phyloP scores from a whole-genome alignment of 2,329 filamentous ascomycete species.

The Alternaria gaisen region DNA sequence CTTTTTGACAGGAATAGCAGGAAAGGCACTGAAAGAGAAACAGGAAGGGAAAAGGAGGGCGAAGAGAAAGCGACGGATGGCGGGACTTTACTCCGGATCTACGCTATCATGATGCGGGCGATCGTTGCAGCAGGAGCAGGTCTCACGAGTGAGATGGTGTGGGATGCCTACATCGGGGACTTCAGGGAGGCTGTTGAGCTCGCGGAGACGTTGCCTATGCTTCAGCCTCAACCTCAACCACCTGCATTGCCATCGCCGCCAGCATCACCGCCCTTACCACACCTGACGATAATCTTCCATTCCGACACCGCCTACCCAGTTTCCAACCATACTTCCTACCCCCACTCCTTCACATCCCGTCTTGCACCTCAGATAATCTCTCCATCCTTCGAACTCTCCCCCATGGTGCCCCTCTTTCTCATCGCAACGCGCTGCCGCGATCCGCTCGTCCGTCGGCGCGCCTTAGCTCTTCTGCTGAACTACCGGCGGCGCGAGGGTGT shows the following conservation, averaged over 20 bases:
- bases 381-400: slow-evolving; percentile 41
- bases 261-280: no score
- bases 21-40: no score
- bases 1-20: no score
- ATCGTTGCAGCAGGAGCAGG: not conserved
- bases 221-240: not conserved
- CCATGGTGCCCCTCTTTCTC: slow-evolving; percentile 30
- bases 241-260: no score
- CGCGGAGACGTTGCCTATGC: not conserved
- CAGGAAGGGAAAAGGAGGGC: no score
- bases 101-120: not conserved
- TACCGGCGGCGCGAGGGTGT: no score
- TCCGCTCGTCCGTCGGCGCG: no score
- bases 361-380: slow-evolving; percentile 25
- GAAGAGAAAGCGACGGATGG: not conserved
- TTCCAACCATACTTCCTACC: not conserved
- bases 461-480: no score
- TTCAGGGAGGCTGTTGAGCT: not conserved
- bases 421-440: no score
- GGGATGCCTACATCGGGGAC: not conserved
- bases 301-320: not conserved
- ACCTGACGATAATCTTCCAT: not conserved
- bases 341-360: not conserved
- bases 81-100: not conserved
- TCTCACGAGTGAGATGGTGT: not conserved